Evolutionary conservation across 2,329 filamentous ascomycete species (phyloP).

Genomic region (Podosphaera xanthii): DNA sequence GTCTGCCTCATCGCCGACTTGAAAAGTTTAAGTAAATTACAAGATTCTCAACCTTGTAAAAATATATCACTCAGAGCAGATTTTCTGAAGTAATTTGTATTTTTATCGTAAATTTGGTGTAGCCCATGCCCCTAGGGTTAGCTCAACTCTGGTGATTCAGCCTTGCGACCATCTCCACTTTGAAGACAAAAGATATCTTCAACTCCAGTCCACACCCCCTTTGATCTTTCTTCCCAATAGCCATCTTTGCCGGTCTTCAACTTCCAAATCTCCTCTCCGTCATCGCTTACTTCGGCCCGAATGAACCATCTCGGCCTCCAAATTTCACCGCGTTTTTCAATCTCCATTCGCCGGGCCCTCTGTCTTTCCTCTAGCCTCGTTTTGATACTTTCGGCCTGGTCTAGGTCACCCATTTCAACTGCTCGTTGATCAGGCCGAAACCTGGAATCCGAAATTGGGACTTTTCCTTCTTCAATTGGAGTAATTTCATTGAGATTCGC

Average conservation of each 20-base stretch:
- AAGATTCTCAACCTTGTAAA: too few species aligned
- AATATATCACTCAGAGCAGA: too few species aligned
- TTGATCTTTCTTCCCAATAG: constrained; percentile 75
- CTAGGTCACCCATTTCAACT: constrained; percentile 59
- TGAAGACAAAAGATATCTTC: constrained; percentile 22
- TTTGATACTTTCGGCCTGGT: constrained; percentile 68
- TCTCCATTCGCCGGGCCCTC: constrained; percentile 44
- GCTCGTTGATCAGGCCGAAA: constrained; percentile 73
- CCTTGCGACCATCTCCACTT: too few species aligned
- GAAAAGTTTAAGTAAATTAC: too few species aligned
- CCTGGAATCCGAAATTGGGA: constrained; percentile 65
- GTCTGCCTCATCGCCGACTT: too few species aligned
- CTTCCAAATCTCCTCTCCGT: constrained; percentile 47
- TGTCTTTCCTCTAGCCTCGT: constrained; percentile 69
- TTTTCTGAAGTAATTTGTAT: too few species aligned
- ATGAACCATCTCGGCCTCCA: constrained; percentile 73
- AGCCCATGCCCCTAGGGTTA: too few species aligned
- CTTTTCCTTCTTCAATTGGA: constrained; percentile 44
- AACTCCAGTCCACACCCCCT: constrained; percentile 39
- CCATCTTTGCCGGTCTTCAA: constrained; percentile 62
- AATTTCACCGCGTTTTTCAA: constrained; percentile 52
- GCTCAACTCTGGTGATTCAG: too few species aligned
- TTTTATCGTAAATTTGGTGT: too few species aligned
- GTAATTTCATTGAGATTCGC: constrained; percentile 78
- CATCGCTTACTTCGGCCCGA: constrained; percentile 33